Conservation (phyloP, 2,329 filamentous ascomycete species). For the Emergomyces pasteurianus region DNA sequence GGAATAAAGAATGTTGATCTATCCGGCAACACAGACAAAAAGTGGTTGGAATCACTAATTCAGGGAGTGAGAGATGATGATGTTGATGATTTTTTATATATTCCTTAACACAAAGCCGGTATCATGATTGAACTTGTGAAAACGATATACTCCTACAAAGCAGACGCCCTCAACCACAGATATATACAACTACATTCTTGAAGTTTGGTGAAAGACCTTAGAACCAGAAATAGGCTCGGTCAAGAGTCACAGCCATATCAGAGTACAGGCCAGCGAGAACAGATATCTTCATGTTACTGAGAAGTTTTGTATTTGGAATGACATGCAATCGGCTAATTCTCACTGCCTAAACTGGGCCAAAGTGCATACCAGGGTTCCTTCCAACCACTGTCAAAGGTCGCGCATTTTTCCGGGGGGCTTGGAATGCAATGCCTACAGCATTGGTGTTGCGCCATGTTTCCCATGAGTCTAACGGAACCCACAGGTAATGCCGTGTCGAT, state of each 20-base stretch:
- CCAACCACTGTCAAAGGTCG: too few relatives aligned
- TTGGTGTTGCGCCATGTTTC: too few relatives aligned
- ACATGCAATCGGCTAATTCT: too few relatives aligned
- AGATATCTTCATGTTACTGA: too few relatives aligned
- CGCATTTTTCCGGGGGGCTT: too few relatives aligned
- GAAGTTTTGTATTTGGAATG: too few relatives aligned
- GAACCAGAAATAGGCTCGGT: neutral
- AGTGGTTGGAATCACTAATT: conserved; percentile 5
- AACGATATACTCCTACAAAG: neutral
- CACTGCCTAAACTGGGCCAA: too few relatives aligned
- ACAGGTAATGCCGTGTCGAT: too few relatives aligned
- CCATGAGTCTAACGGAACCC: too few relatives aligned
- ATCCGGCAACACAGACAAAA: conserved; percentile 8
- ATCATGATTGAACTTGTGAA: neutral
- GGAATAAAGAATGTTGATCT: conserved; percentile 8
- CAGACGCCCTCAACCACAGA: neutral
- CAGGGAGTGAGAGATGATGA: neutral
- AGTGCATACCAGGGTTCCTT: too few relatives aligned
- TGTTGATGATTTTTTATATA: neutral
- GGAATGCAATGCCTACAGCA: too few relatives aligned
- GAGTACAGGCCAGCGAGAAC: too few relatives aligned
- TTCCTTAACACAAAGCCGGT: neutral
- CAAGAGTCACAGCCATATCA: neutral
- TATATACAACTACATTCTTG: neutral
- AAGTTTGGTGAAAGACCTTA: neutral